These are phyloP conservation scores for Epichloe sp. DNA, from an alignment of 2,329 filamentous ascomycete species.

Conservation along the genomic window DNA sequence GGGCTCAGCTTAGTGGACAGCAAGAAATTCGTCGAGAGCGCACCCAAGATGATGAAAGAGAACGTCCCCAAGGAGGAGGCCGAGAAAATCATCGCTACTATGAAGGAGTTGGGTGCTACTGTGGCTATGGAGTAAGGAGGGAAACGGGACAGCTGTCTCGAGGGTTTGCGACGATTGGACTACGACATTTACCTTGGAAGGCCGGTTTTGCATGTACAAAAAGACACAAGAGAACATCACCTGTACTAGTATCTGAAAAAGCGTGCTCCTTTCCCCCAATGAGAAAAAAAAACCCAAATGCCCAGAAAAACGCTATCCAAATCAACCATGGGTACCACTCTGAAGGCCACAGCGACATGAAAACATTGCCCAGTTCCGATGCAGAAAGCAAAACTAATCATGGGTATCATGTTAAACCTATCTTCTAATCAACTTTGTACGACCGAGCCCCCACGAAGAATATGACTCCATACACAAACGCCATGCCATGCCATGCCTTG, in stretches of 20 bases:
- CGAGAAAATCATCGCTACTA: slow-evolving; percentile 90
- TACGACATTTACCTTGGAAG: slow-evolving; percentile 18
- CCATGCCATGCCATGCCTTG: slow-evolving; percentile 20
- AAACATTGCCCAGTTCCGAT: not conserved
- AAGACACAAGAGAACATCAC: slow-evolving; percentile 9
- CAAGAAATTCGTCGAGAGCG: slow-evolving; percentile 99
- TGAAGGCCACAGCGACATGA: not conserved
- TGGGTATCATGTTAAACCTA: slow-evolving; percentile 18
- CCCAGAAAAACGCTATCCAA: not conserved
- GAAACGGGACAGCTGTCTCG: not conserved
- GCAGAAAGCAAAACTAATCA: not conserved
- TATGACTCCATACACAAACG: slow-evolving; percentile 4
- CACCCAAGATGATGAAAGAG: slow-evolving; percentile 98
- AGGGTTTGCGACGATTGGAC: slow-evolving; percentile 2
- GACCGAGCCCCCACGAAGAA: not conserved
- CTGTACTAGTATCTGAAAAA: slow-evolving; percentile 25
- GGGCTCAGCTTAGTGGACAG: slow-evolving; percentile 94
- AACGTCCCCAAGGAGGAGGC: slow-evolving; percentile 97
- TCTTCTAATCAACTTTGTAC: slow-evolving; percentile 4
- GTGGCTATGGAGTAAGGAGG: slow-evolving; percentile 72
- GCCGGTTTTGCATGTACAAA: slow-evolving; percentile 26
- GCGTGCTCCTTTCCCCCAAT: not conserved
- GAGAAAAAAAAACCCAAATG: not conserved
- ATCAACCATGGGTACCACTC: not conserved
- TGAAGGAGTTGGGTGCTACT: slow-evolving; percentile 87